Conservation (phyloP, 768 basidiomycete genomes). For the Auriscalpium microsporum region DNA sequence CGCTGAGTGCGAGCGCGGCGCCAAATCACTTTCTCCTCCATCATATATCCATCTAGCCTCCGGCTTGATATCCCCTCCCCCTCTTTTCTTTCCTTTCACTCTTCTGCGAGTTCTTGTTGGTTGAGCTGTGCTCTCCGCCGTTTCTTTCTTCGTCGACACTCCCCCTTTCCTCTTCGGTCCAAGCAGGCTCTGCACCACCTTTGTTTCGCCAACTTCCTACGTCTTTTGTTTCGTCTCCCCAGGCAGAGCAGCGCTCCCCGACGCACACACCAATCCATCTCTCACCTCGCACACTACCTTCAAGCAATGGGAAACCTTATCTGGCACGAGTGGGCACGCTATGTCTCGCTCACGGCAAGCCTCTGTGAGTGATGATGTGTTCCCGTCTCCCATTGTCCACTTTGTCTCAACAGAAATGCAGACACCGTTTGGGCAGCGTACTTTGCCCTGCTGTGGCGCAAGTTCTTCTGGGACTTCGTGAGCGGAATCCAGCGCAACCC, state of each 20-base stretch:
- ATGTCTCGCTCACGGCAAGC: constrained; percentile 58
- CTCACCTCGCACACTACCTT: background rate
- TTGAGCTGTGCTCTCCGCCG: constrained; percentile 12
- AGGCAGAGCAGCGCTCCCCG: background rate
- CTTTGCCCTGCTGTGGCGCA: constrained; percentile 78
- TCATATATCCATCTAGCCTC: background rate
- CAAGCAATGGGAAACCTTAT: constrained; percentile 67
- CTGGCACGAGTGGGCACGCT: constrained; percentile 73
- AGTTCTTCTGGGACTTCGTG: constrained; percentile 97
- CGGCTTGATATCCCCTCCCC: background rate
- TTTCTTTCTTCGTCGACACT: background rate
- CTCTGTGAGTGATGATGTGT: constrained; percentile 47
- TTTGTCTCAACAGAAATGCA: constrained; percentile 20
- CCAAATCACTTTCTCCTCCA: constrained; percentile 3
- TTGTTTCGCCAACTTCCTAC: background rate
- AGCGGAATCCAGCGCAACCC: constrained; percentile 70
- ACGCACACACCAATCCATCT: background rate
- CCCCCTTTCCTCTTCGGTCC: constrained; percentile 8
- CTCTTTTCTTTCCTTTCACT: background rate
- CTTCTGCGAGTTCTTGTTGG: background rate
- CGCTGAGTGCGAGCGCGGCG: background rate
- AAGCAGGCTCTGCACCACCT: constrained; percentile 12
- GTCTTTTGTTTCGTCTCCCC: constrained; percentile 4
- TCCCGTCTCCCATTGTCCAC: background rate
- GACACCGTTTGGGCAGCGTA: constrained; percentile 77